These are phyloP conservation scores for Metrosideros polymorpha DNA, from an alignment of 441 rosid genomes.

Conservation along the genomic window DNA sequence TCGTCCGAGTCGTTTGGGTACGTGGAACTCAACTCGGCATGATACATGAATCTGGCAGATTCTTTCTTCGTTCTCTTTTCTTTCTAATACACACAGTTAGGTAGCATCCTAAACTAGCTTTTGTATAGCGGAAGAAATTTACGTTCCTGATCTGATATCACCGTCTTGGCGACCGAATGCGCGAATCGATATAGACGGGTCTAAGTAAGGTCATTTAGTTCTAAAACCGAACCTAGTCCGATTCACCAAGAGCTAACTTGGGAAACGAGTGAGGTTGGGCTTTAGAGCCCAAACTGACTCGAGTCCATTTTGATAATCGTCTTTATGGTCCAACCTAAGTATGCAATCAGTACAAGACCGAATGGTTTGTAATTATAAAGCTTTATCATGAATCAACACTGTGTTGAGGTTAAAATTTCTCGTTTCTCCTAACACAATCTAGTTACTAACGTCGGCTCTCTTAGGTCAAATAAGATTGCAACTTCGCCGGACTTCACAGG, in stretches of 20 bases:
- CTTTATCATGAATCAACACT: too few species aligned
- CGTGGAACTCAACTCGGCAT: neutral
- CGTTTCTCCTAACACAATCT: neutral
- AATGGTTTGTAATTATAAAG: too few species aligned
- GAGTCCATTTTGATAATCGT: neutral
- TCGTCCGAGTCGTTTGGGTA: neutral
- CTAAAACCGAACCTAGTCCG: neutral
- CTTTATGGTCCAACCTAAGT: neutral
- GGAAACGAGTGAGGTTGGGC: neutral
- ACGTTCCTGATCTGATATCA: neutral
- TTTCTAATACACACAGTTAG: neutral
- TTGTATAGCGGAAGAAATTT: too few species aligned
- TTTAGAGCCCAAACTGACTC: neutral
- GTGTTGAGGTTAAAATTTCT: neutral
- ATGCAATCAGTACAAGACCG: neutral
- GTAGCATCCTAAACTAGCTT: neutral
- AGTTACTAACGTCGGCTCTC: neutral
- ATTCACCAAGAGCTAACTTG: neutral
- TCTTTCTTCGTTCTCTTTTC: neutral
- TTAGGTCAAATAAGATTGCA: neutral
- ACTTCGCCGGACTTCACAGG: neutral
- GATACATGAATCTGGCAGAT: neutral
- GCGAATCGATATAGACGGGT: neutral
- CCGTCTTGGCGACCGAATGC: neutral
- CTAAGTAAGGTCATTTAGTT: neutral